Evolutionary conservation across 352 stramenopile genomes (phyloP).

Genomic region (Pythium apleroticum): DNA sequence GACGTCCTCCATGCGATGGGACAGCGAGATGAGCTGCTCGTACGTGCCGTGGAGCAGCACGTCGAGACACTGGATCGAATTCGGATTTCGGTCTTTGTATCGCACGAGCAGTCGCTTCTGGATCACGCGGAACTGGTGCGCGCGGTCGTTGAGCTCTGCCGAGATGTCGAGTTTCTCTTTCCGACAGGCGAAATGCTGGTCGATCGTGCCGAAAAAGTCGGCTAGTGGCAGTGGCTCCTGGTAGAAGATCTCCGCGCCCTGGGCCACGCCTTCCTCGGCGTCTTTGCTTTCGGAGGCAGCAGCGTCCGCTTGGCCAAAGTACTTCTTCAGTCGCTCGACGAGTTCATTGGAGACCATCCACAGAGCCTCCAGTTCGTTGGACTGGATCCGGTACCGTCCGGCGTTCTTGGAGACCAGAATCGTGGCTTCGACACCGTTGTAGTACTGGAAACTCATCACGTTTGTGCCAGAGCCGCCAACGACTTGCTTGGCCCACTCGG

Average conservation of each 20-base stretch:
- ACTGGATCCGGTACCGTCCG: conserved; percentile 87
- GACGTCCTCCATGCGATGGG: conserved; percentile 65
- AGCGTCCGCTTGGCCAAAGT: conserved; percentile 34
- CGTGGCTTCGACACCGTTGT: conserved; percentile 79
- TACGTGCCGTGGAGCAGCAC: conserved; percentile 87
- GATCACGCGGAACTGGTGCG: conserved; percentile 88
- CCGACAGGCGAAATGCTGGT: conserved; percentile 77
- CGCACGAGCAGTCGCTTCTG: conserved; percentile 89
- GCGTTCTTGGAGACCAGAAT: conserved; percentile 91
- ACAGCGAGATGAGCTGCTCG: conserved; percentile 73
- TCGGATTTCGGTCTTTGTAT: conserved; percentile 88
- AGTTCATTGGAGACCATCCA: conserved; percentile 84
- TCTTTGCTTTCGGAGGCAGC: conserved; percentile 29
- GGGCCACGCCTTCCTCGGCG: conserved; percentile 9
- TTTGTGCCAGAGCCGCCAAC: conserved; percentile 60
- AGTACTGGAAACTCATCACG: conserved; percentile 88
- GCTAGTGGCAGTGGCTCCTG: conserved; percentile 81
- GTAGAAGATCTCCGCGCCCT: conserved; percentile 66
- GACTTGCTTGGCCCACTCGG: conserved; percentile 73
- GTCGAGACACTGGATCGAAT: conserved; percentile 79
- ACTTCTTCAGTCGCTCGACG: conserved; percentile 50
- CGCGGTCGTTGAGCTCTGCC: conserved; percentile 77
- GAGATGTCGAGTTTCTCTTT: conserved; percentile 64
- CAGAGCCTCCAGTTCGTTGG: conserved; percentile 75
- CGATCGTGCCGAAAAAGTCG: conserved; percentile 88